Evolutionary conservation across 2,329 filamentous ascomycete species (phyloP), one percentile per base, ranked within the genome.

Genomic region (Metarhizium robertsii): DNA sequence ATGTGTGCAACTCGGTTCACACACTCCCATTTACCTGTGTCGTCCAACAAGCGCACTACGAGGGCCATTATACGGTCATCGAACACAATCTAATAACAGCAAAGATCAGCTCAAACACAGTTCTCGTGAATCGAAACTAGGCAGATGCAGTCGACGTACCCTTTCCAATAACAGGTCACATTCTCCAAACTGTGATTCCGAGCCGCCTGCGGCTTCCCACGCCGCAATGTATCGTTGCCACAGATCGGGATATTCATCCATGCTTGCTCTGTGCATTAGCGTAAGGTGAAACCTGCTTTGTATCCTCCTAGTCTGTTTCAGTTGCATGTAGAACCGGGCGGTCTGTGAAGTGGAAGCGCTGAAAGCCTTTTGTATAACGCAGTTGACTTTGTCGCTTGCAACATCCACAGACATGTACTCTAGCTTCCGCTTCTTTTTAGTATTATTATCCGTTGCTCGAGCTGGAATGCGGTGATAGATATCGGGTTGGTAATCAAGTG

Each of bases 251-350:
- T 85, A 71, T 34, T 85, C 72, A 45, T 76, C 75, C 10, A 82
- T 74, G 2, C 75, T 76, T 11, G 86, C 84, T 50, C 86, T 85
- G 70, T 99, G 94, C 69, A 96, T 90, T 43, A 99, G 80, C 0
- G 94, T 99, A 56, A 99, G 89, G 68, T 99, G 94, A 69, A 97
- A 99, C 45, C 85, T 79, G n/a, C 79, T 67, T 70, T 97, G 92
- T 6, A 97, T 73, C 54, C 94, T 88, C 20, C 86, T 80, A 2
- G 78, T 80, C 61, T 87, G 79, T 68, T 87, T 81, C 38, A 99
- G 79, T 56, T 89, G 82, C 63, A 80, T 81, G 74, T 88, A 99
- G 65, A 96, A 85, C 8, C 65, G 66, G 36, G 67, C 66, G 7
- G 53, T 63, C 4, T 83, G 71, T 0, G 81, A 64, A 2, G 71